Base-by-base conservation (phyloP, 2,329 filamentous ascomycete species). In the Cytospora schulzeri region DNA sequence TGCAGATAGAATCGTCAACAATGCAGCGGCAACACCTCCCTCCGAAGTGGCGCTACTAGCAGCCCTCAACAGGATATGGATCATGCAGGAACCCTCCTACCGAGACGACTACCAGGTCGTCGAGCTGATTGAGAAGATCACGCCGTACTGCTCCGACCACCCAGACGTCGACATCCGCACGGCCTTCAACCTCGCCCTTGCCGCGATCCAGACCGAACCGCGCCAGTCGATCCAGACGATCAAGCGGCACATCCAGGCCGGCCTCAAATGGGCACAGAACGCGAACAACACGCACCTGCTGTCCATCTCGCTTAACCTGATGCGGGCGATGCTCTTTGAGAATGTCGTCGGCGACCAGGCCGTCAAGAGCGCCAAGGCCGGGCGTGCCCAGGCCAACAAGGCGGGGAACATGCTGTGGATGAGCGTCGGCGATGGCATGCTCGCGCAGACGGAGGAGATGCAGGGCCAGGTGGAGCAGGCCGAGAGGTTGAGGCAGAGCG, bases 291-390 rank as follows among this genome's bases (percentile, higher is more conserved):
- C 86, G 33, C 91, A 96, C 68, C 89, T 93, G 61, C 84, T 93
- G n/a, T 89, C 89, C 56, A 90, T 97, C 68, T 88, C 90, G 7
- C 85, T 97, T 65, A 93, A 88, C 69, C 88, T 95, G 68, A 96
- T 97, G 90, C 90, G 91, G 60, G 88, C 85, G 72, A 86, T 88
- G 59, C 90, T 97, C 71, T 97, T 93, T 75, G 88, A 89, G 54
- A 90, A 90, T 65, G 89, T 93, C 17, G 87, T 96, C 4, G 92
- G 92, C 57, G 89, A 91, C 65, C 91, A 93, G 74, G 89, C 90
- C 0, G 82, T 91, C 65, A 93, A 93, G 77, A 91, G 89, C 72
- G 89, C 90, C 5, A 83, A 85, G 68, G 90, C 91, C 0, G 89
- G 88, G 28, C 83, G 84, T 28, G 84, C 83, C 51, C 88, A 91